Conservation (phyloP, 805 yeast species). For the Myxozyma sirexii region DNA sequence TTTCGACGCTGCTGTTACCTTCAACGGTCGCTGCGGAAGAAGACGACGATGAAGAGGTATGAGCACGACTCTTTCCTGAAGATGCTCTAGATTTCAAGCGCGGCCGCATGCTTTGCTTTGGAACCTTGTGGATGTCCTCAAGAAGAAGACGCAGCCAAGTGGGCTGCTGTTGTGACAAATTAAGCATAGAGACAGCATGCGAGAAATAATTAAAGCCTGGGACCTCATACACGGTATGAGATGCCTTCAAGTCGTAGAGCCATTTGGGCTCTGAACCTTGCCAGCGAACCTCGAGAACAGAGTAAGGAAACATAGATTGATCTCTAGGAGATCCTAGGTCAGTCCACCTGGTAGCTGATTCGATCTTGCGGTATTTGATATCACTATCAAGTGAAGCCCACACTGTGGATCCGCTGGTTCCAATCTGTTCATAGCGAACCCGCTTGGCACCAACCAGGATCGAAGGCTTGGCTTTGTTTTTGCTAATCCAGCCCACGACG, state of each 20-base stretch:
- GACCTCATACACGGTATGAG: slow-evolving; percentile 55
- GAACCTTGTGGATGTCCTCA: slow-evolving; percentile 53
- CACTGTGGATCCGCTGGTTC: slow-evolving; percentile 30
- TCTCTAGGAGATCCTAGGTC: slow-evolving; percentile 14
- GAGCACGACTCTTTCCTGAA: not conserved
- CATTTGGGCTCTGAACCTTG: slow-evolving; percentile 45
- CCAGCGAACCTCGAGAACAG: slow-evolving; percentile 54
- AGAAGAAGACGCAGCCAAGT: slow-evolving; percentile 47
- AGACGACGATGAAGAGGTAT: slow-evolving; percentile 17
- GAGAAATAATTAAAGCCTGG: slow-evolving; percentile 47
- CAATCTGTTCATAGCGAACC: slow-evolving; percentile 26
- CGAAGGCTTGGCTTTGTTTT: slow-evolving; percentile 24
- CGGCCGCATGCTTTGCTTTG: slow-evolving; percentile 35
- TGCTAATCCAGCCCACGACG: slow-evolving; percentile 23
- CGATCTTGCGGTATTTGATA: slow-evolving; percentile 15
- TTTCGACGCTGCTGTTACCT: slow-evolving; percentile 26
- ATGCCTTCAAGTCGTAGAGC: slow-evolving; percentile 47
- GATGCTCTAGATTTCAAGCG: slow-evolving; percentile 1
- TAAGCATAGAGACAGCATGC: slow-evolving; percentile 42
- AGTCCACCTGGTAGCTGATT: slow-evolving; percentile 25
- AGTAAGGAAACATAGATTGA: slow-evolving; percentile 49
- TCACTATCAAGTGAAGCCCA: slow-evolving; percentile 46
- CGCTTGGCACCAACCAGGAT: slow-evolving; percentile 21
- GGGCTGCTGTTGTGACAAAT: slow-evolving; percentile 45
- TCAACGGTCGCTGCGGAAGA: slow-evolving; percentile 20